phyloP scores from a whole-genome alignment of 495 filamentous ascomycete genomes.

The Staphylotrichum tortipilum region DNA sequence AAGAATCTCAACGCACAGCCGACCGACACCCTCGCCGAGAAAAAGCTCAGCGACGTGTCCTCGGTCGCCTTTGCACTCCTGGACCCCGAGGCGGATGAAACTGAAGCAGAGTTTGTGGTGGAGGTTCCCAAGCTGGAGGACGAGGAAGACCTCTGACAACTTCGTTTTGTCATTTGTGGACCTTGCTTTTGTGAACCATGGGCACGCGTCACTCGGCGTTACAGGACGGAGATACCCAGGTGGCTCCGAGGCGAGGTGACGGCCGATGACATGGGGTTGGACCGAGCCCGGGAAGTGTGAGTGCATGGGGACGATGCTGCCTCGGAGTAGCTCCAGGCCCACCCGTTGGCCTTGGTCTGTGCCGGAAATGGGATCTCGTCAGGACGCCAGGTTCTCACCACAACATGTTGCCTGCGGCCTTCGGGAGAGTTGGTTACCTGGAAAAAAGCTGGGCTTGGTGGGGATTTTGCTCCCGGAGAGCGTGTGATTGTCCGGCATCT shows the following conservation, averaged over 20 bases:
- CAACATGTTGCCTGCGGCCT: no score
- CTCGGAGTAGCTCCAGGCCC: no score
- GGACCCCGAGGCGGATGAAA: conserved; percentile 36
- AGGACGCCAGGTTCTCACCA: no score
- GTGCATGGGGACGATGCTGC: no score
- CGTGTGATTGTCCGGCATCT: no score
- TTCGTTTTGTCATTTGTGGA: background rate
- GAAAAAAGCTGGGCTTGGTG: no score
- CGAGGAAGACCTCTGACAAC: conserved; percentile 10
- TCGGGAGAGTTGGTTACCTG: no score
- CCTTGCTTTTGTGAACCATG: background rate
- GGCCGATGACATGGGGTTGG: background rate
- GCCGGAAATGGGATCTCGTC: no score
- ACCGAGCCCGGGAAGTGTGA: no score
- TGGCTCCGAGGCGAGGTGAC: background rate
- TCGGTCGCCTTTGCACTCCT: conserved; percentile 62
- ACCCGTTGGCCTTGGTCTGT: no score
- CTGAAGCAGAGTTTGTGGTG: conserved; percentile 56
- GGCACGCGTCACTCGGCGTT: background rate
- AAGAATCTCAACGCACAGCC: conserved; percentile 27
- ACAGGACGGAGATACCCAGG: conserved; percentile 3
- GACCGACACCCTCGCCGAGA: conserved; percentile 31
- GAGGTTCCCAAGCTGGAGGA: conserved; percentile 56
- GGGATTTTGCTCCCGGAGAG: no score
- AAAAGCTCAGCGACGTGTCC: conserved; percentile 45